These are phyloP conservation scores for Syncephalastrum contaminatum DNA, from an alignment of 371 early-diverging fungal genomes.

Conservation along the genomic window DNA sequence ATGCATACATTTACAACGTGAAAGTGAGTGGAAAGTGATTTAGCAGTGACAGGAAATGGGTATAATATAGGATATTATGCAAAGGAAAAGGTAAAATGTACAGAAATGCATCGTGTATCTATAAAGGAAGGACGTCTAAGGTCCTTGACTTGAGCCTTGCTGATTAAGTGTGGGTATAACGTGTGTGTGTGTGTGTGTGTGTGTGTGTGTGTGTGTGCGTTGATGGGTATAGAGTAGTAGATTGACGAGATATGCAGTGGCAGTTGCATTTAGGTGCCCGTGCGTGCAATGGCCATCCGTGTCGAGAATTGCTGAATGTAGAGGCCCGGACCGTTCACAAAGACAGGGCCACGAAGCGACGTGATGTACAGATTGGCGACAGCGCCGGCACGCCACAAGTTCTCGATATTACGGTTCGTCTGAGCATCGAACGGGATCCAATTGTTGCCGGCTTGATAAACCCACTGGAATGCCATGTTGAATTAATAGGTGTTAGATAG, in stretches of 20 bases:
- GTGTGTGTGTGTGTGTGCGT: no score
- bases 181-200: no score
- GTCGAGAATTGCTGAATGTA: constrained; percentile 16
- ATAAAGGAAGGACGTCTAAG: no score
- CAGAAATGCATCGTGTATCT: no score
- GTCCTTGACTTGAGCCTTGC: no score
- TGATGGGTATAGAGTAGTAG: no score
- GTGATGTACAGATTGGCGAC: constrained; percentile 20
- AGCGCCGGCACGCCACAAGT: constrained; percentile 14
- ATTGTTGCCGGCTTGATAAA: constrained; percentile 15
- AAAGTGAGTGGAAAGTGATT: no score
- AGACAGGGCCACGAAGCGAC: constrained; percentile 18
- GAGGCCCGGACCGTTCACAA: constrained; percentile 20
- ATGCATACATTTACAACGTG: no score
- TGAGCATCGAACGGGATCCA: constrained; percentile 26
- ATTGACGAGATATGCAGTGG: neutral
- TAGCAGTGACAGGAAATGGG: no score
- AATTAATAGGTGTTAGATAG: neutral
- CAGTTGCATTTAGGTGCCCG: constrained; percentile 6
- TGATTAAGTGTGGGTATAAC: no score
- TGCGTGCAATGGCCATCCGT: constrained; percentile 19
- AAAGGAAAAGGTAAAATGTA: no score
- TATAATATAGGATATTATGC: no score
- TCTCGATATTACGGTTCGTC: constrained; percentile 16
- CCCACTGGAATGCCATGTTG: constrained; percentile 19